phyloP scores from a whole-genome alignment of 2,329 filamentous ascomycete species.

The Tolypocladium ovalisporum region DNA sequence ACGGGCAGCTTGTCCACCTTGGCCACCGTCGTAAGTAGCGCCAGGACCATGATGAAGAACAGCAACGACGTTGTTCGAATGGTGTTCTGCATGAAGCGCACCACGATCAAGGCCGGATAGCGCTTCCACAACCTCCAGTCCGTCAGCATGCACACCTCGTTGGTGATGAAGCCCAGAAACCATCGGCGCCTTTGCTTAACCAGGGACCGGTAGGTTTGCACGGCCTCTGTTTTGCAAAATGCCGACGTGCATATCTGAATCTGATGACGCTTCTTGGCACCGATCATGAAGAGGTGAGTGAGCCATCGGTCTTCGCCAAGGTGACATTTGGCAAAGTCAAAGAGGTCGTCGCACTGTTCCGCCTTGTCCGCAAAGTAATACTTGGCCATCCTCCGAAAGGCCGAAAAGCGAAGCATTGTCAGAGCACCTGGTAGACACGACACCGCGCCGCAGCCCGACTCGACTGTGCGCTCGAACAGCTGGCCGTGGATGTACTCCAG shows the following conservation, averaged over 20 bases:
- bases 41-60: constrained; percentile 88
- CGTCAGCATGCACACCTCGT: constrained; percentile 96
- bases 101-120: constrained; percentile 75
- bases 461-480: constrained; percentile 88
- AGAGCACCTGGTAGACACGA: constrained; percentile 93
- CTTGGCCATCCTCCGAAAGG: constrained; percentile 92
- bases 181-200: constrained; percentile 91
- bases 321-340: constrained; percentile 94
- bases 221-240: constrained; percentile 97
- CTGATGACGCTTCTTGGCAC: constrained; percentile 83
- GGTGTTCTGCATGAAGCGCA: constrained; percentile 92
- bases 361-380: constrained; percentile 98
- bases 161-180: constrained; percentile 96
- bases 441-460: constrained; percentile 87
- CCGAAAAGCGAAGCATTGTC: constrained; percentile 90
- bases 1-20: constrained; percentile 70
- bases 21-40: constrained; percentile 75
- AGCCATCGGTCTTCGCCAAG: constrained; percentile 93
- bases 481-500: constrained; percentile 98
- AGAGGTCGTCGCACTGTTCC: constrained; percentile 88
- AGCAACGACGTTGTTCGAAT: constrained; percentile 88
- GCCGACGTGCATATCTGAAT: constrained; percentile 97
- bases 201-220: constrained; percentile 74
- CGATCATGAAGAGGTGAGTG: constrained; percentile 98
- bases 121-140: constrained; percentile 84